Conservation (phyloP, 352 stramenopile species). For the Globisporangium iwayamae region DNA sequence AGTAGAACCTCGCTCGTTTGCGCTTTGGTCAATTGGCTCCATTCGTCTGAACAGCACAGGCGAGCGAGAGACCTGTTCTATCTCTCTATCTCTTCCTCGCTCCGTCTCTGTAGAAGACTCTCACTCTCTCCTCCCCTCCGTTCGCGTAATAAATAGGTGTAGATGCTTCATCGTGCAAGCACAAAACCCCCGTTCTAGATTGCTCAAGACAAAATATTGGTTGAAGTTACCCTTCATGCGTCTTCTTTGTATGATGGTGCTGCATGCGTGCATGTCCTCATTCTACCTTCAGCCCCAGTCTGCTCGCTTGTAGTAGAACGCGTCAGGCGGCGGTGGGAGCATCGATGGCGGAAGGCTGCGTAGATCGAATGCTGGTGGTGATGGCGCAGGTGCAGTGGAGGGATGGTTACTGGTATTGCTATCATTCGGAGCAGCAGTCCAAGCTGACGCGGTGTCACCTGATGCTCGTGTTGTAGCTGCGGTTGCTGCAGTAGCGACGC, state of each 20-base stretch:
- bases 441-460: background rate
- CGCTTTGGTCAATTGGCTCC: background rate
- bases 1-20: background rate
- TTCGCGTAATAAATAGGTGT: constrained; percentile 31
- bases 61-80: background rate
- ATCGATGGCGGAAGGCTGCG: constrained; percentile 67
- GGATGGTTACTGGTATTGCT: background rate
- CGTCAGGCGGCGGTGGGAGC: constrained; percentile 48
- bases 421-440: background rate
- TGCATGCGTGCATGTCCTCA: background rate
- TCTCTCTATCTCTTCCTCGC: background rate
- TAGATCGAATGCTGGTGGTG: constrained; percentile 7
- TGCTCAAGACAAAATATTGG: constrained; percentile 13
- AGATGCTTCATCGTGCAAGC: constrained; percentile 25
- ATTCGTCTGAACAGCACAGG: background rate
- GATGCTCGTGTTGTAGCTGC: background rate
- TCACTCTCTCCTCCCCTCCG: background rate
- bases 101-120: background rate
- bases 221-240: constrained; percentile 6
- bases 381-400: background rate
- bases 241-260: background rate
- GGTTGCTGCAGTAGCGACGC: constrained; percentile 1
- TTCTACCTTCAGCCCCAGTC: constrained; percentile 46
- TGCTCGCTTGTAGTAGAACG: constrained; percentile 38
- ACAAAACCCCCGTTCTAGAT: constrained; percentile 20